phyloP scores from a whole-genome alignment of 129 eudicot genomes.

The Arctium lappa region DNA sequence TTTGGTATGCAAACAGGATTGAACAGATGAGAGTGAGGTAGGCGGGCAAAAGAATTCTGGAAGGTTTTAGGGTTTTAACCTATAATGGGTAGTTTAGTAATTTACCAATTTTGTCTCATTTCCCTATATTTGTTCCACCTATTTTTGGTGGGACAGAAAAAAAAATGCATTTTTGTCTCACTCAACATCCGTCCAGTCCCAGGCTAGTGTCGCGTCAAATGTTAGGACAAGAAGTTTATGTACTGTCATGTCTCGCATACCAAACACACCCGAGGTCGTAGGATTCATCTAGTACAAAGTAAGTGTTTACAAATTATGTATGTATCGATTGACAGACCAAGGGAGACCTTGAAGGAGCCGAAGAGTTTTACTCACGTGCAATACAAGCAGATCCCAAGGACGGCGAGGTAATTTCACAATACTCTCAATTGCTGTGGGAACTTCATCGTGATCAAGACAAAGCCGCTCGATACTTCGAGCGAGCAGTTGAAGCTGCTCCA shows the following conservation, averaged over 20 bases:
- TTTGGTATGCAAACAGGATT: neutral
- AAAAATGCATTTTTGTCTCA: neutral
- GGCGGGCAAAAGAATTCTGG: neutral
- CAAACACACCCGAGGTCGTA: neutral
- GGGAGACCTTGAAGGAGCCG: conserved; percentile 66
- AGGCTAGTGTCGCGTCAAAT: too few species aligned
- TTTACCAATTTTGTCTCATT: neutral
- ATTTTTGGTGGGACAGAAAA: neutral
- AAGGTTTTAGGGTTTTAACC: neutral
- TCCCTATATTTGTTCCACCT: neutral
- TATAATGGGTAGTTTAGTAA: neutral
- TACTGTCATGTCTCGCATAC: neutral
- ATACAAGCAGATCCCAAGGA: conserved; percentile 48
- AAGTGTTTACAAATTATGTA: neutral
- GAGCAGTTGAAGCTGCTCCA: conserved; percentile 53
- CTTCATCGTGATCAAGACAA: conserved; percentile 51
- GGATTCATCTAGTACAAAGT: neutral
- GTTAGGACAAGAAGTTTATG: too few species aligned
- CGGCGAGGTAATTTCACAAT: conserved; percentile 44
- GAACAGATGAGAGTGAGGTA: neutral
- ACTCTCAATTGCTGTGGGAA: conserved; percentile 67
- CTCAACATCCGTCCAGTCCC: neutral
- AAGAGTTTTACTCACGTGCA: conserved; percentile 55
- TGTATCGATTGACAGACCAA: conserved; percentile 40
- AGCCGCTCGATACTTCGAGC: conserved; percentile 50